Base-by-base conservation (phyloP, 805 yeast genomes). In the Pichia scutulata region DNA sequence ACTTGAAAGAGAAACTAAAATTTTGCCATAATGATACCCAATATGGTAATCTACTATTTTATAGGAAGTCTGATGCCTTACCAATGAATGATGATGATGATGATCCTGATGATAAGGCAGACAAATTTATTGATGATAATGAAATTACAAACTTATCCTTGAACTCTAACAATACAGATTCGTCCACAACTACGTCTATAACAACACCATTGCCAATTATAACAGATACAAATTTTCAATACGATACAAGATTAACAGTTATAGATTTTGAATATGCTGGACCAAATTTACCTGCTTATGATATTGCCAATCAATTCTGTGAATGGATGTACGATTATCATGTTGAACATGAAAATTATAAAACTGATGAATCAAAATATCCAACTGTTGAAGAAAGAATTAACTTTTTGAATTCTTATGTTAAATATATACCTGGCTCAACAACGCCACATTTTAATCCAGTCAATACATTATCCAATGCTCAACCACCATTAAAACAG, bases 311-410 rank as follows among this genome's bases (percentile, higher is more conserved):
- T 65, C 99, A 93, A 70, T 86, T 93, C 58, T 78, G 86, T 56
- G 99, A 92, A 70, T 92, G 99, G 99, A 93, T 90, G 97, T 77
- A 88, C 45, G 89, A 93, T 70, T 93, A 92, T 64, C 87, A 84
- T 61, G 78, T 81, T 57, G 77, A 82, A 1, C 70, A 73, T 19
- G 68, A 73, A 16, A 65, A 73, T 37, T 79, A 84, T 63, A 77
- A 68, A 50, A 70, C 86, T n/a, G 73, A 77, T 57, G 71, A 69
- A 33, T 69, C 74, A 13, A 68, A 70, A 39, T 93, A 77, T 66
- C 99, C 99, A 10, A 70, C 72, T 14, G 70, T 72, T 53, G 80
- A 80, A 43, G 84, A 89, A 63, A 82, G 85, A 60, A 63, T 83
- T 55, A 83, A 84, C 60, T 76, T 89, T 57, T 66, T 92, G 48